Base-by-base conservation (phyloP, 164 flowering plant species). In the Magnolia kwangsiensis region DNA sequence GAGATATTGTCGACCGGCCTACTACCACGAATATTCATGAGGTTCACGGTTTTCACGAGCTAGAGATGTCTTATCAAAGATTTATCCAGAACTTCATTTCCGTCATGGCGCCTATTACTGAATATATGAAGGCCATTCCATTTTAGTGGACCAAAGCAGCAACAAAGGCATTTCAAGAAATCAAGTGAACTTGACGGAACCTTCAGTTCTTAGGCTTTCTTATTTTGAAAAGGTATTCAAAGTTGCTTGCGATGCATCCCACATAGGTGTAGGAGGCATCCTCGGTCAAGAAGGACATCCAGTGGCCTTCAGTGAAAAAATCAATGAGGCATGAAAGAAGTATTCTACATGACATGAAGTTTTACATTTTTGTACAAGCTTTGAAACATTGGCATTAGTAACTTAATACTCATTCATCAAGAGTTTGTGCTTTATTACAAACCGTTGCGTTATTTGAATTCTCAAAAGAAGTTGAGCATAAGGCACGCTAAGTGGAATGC, bases 211-310 rank as follows among this genome's bases (percentile, higher is more conserved):
- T 7, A 11, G 11, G 4, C 11, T 66, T 8, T 13, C 69, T 23
- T 45, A 66, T 23, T 66, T 66, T 23, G 8, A 21, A 9, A 66
- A 66, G 31, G 29, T 20, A 7, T 66, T 66, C 8, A 27, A 20
- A 13, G 69, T 66, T 66, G 29, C 20, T 7, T 72, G 69, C 14
- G 68, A 74, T 63, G 76, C 76, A 1, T 74, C 68, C 3, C 16
- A 19, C 1, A 14, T 74, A 2, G 76, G 51, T 21, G 63, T 74
- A 10, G 69, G 76, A 8, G 76, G 8, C 8, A 55, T 74, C 5
- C 18, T 63, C 3, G 8, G 67, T 37, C 76, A 74, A 20, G 69
- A 74, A 13, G 55, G 76, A 1, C 21, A 20, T 0, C 68, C 55
- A 0, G 24, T 74, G 1, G 66, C 75, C 31, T 72, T n/a, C 29